A percentile compares a stretch with the other conserved stretches of the same genome.
Evolutionary conservation across 139 green algal genomes (phyloP).

Genomic region (Yamagishiella unicocca): DNA sequence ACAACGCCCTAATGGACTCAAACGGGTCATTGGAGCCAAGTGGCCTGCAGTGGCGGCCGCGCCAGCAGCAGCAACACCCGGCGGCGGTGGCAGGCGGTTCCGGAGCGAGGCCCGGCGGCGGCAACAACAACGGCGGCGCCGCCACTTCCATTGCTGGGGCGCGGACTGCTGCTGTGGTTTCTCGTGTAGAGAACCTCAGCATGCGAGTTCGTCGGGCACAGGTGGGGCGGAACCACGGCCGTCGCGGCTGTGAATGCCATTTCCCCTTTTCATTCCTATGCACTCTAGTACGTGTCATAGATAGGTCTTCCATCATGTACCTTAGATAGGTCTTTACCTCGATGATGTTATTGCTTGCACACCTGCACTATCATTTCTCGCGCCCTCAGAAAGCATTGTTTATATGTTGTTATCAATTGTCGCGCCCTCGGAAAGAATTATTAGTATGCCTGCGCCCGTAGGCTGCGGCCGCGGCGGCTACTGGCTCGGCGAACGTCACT

Average conservation of each 20-base stretch:
- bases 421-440: too few species aligned
- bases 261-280: too few species aligned
- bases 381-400: too few species aligned
- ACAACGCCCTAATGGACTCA: conserved; percentile 27
- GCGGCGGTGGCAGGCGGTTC: not conserved
- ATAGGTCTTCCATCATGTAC: not conserved
- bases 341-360: not conserved
- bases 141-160: not conserved
- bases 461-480: too few species aligned
- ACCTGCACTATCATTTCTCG: not conserved
- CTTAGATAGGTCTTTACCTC: not conserved
- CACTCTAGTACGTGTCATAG: too few species aligned
- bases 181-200: not conserved
- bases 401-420: too few species aligned
- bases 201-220: not conserved
- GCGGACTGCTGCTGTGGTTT: not conserved
- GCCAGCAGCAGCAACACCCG: not conserved
- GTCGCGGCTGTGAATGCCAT: not conserved
- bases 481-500: not conserved
- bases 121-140: not conserved
- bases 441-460: too few species aligned
- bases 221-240: not conserved
- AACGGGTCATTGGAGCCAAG: not conserved
- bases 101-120: not conserved
- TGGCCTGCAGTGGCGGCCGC: not conserved